Evolutionary conservation across 768 basidiomycete species (phyloP).

Genomic region (Tulasnella sp.): DNA sequence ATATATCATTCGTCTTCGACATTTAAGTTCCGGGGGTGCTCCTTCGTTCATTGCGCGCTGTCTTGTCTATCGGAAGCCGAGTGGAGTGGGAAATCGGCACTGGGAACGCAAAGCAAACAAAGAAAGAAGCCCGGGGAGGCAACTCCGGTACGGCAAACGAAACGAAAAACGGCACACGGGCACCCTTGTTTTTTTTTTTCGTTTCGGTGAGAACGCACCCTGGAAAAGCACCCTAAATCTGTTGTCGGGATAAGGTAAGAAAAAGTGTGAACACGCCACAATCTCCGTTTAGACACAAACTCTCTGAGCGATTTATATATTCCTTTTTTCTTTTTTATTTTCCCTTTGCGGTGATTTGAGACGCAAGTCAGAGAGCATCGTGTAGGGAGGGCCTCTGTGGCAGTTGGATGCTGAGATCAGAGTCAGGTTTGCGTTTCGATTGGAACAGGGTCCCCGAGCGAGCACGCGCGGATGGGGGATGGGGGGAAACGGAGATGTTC

Average conservation of each 20-base stretch:
- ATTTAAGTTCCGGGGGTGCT: background rate
- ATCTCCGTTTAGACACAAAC: background rate
- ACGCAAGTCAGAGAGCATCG: too few species aligned
- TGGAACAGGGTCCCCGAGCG: background rate
- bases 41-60: background rate
- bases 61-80: background rate
- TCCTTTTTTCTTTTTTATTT: background rate
- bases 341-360: too few species aligned
- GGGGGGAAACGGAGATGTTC: background rate
- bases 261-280: background rate
- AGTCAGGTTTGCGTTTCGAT: background rate
- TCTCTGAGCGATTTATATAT: background rate
- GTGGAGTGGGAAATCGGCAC: constrained; percentile 2
- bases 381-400: too few species aligned
- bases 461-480: background rate
- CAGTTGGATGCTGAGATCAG: background rate
- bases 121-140: background rate
- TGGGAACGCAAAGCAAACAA: background rate
- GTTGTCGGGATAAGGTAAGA: background rate
- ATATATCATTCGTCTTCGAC: background rate
- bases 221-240: background rate
- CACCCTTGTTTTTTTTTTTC: too few species aligned
- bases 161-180: too few species aligned
- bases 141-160: background rate
- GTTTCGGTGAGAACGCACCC: background rate